Conservation (phyloP, 306 rosid genomes). For the Notholithocarpus densiflorus region DNA sequence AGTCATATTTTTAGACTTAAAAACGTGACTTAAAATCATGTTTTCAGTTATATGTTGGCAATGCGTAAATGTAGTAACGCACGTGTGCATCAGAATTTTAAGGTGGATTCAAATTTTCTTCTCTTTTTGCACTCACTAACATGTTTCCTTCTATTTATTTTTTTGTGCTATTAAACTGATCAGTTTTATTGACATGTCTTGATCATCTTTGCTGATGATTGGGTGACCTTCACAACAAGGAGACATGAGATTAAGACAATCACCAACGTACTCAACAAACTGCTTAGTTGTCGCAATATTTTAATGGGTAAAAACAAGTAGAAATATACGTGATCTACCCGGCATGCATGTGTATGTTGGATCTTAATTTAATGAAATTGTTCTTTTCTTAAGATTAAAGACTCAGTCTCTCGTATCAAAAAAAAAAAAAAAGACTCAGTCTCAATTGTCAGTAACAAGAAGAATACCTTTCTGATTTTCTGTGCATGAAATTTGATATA, state of each 20-base stretch:
- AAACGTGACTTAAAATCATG: no score
- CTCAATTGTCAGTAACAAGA: no score
- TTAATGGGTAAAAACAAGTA: constrained; percentile 2
- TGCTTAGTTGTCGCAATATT: constrained; percentile 9
- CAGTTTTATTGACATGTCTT: not conserved
- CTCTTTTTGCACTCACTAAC: no score
- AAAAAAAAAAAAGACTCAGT: not conserved
- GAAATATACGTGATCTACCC: constrained; percentile 16
- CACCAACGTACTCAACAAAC: constrained; percentile 39
- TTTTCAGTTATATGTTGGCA: no score
- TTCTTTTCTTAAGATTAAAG: not conserved
- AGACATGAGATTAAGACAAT: constrained; percentile 30
- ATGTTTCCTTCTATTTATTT: not conserved
- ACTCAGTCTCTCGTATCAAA: no score
- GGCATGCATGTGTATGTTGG: not conserved
- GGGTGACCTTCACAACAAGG: constrained; percentile 18
- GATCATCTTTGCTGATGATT: not conserved
- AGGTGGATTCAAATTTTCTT: no score
- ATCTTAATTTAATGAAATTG: not conserved
- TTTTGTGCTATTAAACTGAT: not conserved
- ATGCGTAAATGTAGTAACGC: no score
- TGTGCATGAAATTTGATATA: no score
- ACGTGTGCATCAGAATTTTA: no score
- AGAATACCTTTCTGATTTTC: no score
- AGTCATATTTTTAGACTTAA: no score